A percentile compares a stretch with the other conserved stretches of the same genome.
These are phyloP conservation scores for Prototheca stagnorum DNA, from an alignment of 163 green algal species.

Conservation along the genomic window DNA sequence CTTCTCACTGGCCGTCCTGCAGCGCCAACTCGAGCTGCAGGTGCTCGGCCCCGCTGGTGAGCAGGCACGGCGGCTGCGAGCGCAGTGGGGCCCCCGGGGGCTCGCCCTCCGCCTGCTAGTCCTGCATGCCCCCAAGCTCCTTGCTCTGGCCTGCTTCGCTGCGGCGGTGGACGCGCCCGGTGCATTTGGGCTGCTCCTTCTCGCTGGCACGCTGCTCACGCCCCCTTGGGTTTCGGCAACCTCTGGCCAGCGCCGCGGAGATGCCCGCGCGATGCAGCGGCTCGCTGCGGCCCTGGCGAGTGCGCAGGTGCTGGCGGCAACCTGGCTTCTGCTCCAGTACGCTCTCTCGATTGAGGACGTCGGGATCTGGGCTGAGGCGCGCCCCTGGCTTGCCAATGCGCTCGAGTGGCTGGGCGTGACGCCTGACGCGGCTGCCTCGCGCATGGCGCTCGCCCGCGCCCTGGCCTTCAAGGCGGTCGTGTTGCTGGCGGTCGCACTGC, in stretches of 20 bases:
- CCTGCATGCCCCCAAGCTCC: constrained; percentile 29
- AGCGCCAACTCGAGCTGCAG: constrained; percentile 4
- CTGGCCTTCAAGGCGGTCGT: constrained; percentile 21
- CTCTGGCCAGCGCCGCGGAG: not conserved
- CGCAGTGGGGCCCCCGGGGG: constrained; percentile 14
- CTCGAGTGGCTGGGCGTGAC: not conserved
- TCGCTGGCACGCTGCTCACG: not conserved
- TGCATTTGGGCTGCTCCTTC: constrained; percentile 24
- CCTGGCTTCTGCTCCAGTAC: constrained; percentile 34
- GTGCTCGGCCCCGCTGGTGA: not conserved
- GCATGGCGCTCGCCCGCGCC: constrained; percentile 7
- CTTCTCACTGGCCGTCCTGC: constrained; percentile 6
- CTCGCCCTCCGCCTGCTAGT: constrained; percentile 32
- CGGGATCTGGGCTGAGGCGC: not conserved
- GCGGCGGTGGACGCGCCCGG: constrained; percentile 26
- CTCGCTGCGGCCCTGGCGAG: not conserved
- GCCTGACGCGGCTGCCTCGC: too few relatives aligned
- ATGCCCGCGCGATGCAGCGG: not conserved
- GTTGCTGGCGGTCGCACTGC: constrained; percentile 18
- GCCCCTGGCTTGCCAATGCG: not conserved
- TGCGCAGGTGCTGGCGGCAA: constrained; percentile 11
- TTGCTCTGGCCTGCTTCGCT: constrained; percentile 21
- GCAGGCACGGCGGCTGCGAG: not conserved
- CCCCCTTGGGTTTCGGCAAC: not conserved
- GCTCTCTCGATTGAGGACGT: constrained; percentile 10